Percentiles rank a stretch among this genome's conserved stretches.
phyloP scores from a whole-genome alignment of 148 eudicot genomes.

The Bassia scoparia region DNA sequence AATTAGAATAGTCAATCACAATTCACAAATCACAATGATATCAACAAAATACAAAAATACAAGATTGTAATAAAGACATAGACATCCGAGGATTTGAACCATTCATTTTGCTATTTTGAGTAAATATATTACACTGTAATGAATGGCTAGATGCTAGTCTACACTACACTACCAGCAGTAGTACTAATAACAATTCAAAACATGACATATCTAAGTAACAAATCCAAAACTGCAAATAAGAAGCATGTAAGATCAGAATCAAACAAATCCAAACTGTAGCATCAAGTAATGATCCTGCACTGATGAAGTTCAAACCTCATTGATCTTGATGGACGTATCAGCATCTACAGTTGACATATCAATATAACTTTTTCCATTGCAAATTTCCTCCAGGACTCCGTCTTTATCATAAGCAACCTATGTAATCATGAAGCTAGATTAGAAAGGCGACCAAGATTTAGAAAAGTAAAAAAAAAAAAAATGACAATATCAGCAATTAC shows the following conservation, averaged over 20 bases:
- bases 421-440: slow-evolving; percentile 13
- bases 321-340: slow-evolving; percentile 79
- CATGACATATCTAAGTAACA: background rate
- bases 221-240: background rate
- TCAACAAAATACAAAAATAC: background rate
- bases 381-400: slow-evolving; percentile 71
- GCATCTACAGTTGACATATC: slow-evolving; percentile 99
- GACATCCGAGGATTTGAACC: background rate
- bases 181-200: background rate
- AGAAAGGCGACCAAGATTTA: no score
- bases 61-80: background rate
- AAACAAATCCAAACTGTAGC: background rate
- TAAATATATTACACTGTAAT: background rate
- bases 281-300: background rate
- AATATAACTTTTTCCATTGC: slow-evolving; percentile 78
- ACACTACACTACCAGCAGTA: background rate
- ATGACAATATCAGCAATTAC: background rate
- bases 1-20: background rate
- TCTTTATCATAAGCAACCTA: slow-evolving; percentile 83
- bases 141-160: no score
- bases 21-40: background rate
- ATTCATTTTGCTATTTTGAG: background rate
- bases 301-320: slow-evolving; percentile 49
- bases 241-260: background rate
- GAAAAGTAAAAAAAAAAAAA: background rate